Base-by-base conservation (phyloP, 2,329 filamentous ascomycete genomes). In the Parasarocladium wereldwijsianum region DNA sequence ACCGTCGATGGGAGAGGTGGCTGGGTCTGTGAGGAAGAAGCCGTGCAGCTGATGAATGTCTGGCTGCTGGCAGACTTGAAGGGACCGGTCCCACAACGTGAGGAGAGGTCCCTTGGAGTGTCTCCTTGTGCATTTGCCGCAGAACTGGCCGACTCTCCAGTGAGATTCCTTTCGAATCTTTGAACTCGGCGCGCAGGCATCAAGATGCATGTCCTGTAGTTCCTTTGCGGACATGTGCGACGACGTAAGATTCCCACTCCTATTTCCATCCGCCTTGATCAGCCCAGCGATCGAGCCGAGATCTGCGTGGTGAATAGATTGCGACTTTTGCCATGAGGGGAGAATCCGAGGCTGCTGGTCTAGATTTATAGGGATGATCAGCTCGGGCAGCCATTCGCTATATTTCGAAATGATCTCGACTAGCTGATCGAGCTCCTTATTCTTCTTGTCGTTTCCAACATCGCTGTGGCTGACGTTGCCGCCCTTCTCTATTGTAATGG, bases 321-420 rank as follows among this genome's bases (percentile, higher is more conserved):
- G 36, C 16, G 40, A 59, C 34, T 80, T 70, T 33, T 81, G 72
- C 55, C 76, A 74, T 0, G 80, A 72, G 2, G 53, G 51, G 5
- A 57, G 38, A n/a, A 57, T 40, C 4, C 53, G 47, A 11, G 54
- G 53, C 6, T 42, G 37, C 8, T 39, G 34, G 12, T 79, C 69
- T 13, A 81, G 62, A 45, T 93, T 93, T 55, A 93, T 80, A 0
- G 81, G 79, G 13, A 93, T 54, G 38, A 84, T 72, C 80, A 93
- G 86, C 38, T 86, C 71, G 1, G 83, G 82, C 10, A 93, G 59
- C 43, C 78, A 70, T 38, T 75, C 55, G 2, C 75, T 65, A 41
- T 93, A 93, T 2, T 64, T 58, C 30, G 70, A 59, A 46, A 92
- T 71, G 68, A 90, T 80, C 4, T 66, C 64, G 6, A 70, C 58